Evolutionary conservation across 306 rosid species (phyloP).

Genomic region (Malus sieversii): DNA sequence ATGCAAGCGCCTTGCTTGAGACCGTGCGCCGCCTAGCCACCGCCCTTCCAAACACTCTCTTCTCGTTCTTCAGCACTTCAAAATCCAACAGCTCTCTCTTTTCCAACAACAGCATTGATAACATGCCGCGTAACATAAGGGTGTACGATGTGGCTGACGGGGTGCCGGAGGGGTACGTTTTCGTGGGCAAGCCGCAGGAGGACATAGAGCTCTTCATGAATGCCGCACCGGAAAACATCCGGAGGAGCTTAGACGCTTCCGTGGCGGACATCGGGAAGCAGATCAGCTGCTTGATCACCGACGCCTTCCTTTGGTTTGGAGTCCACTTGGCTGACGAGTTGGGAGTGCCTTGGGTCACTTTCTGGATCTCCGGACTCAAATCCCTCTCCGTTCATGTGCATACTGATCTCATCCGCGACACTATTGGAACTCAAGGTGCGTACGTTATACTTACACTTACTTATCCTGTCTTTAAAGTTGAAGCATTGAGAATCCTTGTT

Average conservation of each 20-base stretch:
- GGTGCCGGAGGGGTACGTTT: conserved; percentile 11
- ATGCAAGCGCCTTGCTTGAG: conserved; percentile 12
- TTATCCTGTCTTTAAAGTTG: neutral
- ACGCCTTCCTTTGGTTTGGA: conserved; percentile 24
- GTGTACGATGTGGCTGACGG: conserved; percentile 14
- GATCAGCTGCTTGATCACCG: conserved; percentile 18
- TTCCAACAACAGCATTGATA: neutral
- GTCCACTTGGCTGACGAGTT: conserved; percentile 12
- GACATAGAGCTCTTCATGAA: conserved; percentile 19
- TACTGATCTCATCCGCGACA: conserved; percentile 15
- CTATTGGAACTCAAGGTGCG: neutral
- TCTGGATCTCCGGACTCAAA: conserved; percentile 20
- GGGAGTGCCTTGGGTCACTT: conserved; percentile 11
- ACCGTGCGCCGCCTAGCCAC: conserved; percentile 8
- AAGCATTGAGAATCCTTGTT: too few relatives aligned
- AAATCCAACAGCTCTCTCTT: conserved; percentile 5
- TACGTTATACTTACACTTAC: neutral
- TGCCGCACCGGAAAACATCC: conserved; percentile 9
- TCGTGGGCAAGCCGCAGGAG: conserved; percentile 10
- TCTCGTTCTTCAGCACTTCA: conserved; percentile 24
- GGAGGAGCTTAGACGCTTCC: neutral
- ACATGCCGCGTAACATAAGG: neutral
- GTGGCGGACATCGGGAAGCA: conserved; percentile 8
- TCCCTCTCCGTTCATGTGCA: conserved; percentile 15
- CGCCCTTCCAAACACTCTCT: conserved; percentile 1